These are phyloP conservation scores for Globisporangium middletonii DNA, from an alignment of 352 stramenopile genomes.

Conservation along the genomic window DNA sequence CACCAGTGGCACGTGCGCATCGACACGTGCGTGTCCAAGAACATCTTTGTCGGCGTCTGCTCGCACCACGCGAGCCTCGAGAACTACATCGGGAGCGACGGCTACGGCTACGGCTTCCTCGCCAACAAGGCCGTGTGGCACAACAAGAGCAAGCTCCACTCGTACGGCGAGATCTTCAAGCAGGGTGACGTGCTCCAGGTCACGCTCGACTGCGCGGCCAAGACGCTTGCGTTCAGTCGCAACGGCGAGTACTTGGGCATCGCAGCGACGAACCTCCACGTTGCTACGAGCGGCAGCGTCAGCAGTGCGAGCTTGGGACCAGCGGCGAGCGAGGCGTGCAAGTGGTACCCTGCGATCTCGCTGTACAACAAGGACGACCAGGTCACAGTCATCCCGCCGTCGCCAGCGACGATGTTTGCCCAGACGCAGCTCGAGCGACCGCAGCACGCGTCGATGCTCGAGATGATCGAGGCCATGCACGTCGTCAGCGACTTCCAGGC, in stretches of 20 bases:
- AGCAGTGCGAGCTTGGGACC: background rate
- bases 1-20: constrained; percentile 87
- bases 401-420: constrained; percentile 2
- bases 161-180: constrained; percentile 90
- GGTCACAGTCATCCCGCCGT: constrained; percentile 59
- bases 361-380: constrained; percentile 92
- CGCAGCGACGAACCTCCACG: constrained; percentile 64
- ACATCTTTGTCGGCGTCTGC: constrained; percentile 89
- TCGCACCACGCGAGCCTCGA: constrained; percentile 64
- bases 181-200: constrained; percentile 86
- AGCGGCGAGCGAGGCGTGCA: constrained; percentile 21
- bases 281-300: constrained; percentile 7
- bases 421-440: constrained; percentile 6
- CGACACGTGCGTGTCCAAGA: constrained; percentile 87
- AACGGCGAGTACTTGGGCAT: constrained; percentile 86
- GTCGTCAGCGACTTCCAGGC: constrained; percentile 19
- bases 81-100: constrained; percentile 89
- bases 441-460: constrained; percentile 37
- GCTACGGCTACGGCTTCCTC: constrained; percentile 85
- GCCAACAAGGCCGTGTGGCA: constrained; percentile 91
- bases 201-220: constrained; percentile 72
- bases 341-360: constrained; percentile 86
- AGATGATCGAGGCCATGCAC: constrained; percentile 26
- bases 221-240: constrained; percentile 77
- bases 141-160: constrained; percentile 86